Conservation (phyloP, 176 grass and related monocot genomes). For the Zoysia japonica region DNA sequence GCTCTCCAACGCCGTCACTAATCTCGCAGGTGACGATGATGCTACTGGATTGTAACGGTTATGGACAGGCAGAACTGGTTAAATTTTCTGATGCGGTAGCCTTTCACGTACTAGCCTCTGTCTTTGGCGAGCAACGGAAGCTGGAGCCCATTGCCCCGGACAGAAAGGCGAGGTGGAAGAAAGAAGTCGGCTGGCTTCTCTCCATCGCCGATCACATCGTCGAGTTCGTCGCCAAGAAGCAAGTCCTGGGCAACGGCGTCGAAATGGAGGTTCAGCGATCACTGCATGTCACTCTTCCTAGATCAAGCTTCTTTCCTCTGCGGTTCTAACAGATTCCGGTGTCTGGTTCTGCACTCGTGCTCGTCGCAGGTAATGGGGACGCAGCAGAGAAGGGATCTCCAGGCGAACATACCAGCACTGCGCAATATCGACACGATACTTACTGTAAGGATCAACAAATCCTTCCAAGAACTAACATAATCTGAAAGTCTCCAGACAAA, state of each 20-base stretch:
- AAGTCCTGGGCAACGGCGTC: conserved; percentile 57
- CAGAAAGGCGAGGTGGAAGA: conserved; percentile 81
- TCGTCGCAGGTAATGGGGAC: conserved; percentile 71
- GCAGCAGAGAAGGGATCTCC: conserved; percentile 85
- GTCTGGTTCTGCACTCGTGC: neutral
- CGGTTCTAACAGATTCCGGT: neutral
- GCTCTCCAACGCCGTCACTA: conserved; percentile 83
- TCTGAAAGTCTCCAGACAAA: neutral
- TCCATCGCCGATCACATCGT: conserved; percentile 88
- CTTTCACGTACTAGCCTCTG: conserved; percentile 52
- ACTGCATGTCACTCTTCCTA: neutral
- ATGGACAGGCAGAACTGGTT: too few relatives aligned
- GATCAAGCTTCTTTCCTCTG: neutral
- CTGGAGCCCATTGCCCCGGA: conserved; percentile 74
- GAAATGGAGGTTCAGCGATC: conserved; percentile 63
- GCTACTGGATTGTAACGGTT: neutral
- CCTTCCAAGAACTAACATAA: too few relatives aligned
- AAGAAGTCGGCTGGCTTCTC: conserved; percentile 79
- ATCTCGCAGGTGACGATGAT: conserved; percentile 67
- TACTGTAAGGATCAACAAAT: conserved; percentile 37
- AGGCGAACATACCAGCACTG: conserved; percentile 70
- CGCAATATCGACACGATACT: conserved; percentile 86
- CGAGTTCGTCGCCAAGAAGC: conserved; percentile 76
- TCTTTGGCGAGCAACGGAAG: conserved; percentile 82
- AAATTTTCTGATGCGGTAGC: neutral